Evolutionary conservation across 345 rosid genomes (phyloP).

Genomic region (Brassica napus): DNA sequence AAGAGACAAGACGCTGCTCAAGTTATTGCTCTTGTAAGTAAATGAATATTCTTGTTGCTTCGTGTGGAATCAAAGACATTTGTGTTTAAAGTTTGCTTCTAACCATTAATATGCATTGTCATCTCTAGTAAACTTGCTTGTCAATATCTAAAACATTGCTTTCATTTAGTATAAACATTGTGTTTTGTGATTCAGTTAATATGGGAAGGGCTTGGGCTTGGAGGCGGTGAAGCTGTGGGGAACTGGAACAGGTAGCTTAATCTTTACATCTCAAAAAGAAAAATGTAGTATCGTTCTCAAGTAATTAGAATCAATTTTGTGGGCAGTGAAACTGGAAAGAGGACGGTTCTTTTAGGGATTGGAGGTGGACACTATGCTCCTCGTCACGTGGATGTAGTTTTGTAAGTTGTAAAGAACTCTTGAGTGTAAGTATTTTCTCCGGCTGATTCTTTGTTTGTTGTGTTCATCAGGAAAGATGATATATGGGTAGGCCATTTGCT

Average conservation of each 20-base stretch:
- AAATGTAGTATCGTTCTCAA: not conserved
- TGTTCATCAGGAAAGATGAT: constrained; percentile 60
- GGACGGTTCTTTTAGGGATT: not conserved
- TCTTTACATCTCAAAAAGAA: not conserved
- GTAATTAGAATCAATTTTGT: not conserved
- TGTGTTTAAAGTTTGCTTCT: not conserved
- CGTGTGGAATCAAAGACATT: not conserved
- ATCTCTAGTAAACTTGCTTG: not conserved
- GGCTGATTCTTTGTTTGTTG: not conserved
- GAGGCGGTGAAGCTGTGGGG: constrained; percentile 70
- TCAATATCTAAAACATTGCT: not conserved
- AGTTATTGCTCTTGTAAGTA: constrained; percentile 79
- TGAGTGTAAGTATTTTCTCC: not conserved
- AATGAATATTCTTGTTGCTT: not conserved
- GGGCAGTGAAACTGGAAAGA: not conserved
- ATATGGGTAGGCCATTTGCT: constrained; percentile 93
- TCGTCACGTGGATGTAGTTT: not conserved
- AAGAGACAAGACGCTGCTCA: constrained; percentile 82
- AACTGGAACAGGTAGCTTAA: constrained; percentile 67
- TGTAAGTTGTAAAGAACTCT: not conserved
- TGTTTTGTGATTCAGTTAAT: constrained; percentile 52
- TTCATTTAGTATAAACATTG: not conserved
- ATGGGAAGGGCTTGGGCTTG: constrained; percentile 95
- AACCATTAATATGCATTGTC: not conserved
- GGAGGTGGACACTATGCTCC: not conserved